phyloP scores from a whole-genome alignment of 352 stramenopile genomes.

The Globisporangium camurandrum region DNA sequence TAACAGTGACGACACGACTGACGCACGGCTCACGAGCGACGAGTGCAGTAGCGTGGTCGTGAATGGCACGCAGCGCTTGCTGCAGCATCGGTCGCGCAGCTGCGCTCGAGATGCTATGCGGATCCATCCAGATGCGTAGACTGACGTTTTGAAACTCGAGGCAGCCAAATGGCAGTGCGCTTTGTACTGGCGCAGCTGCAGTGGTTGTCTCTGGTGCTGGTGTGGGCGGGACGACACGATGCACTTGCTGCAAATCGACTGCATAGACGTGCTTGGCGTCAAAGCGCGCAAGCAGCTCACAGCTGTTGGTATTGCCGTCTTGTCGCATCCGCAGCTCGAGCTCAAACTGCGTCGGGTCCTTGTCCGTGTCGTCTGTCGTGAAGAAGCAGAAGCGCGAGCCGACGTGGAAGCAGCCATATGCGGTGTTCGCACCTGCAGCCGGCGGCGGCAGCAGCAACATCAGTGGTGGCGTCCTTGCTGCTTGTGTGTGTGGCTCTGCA shows the following conservation, averaged over 20 bases:
- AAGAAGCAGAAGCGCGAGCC: constrained; percentile 30
- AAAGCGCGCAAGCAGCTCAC: constrained; percentile 19
- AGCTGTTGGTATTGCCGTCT: too few species aligned
- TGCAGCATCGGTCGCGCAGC: constrained; percentile 10
- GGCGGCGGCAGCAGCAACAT: not conserved
- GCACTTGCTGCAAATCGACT: constrained; percentile 12
- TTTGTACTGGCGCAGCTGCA: not conserved
- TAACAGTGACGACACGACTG: not conserved
- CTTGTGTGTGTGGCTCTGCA: too few species aligned
- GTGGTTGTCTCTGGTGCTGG: not conserved
- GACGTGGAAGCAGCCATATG: constrained; percentile 30
- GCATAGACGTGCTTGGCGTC: constrained; percentile 17
- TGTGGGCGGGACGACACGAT: constrained; percentile 2
- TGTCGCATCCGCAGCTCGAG: constrained; percentile 16
- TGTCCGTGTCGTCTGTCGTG: constrained; percentile 1
- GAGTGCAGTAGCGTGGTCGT: too few species aligned
- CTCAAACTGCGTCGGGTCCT: constrained; percentile 28
- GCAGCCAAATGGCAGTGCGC: constrained; percentile 19
- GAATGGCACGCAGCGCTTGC: constrained; percentile 9
- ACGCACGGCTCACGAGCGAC: too few species aligned
- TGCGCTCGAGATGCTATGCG: not conserved
- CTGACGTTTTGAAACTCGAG: constrained; percentile 23
- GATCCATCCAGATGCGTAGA: constrained; percentile 33
- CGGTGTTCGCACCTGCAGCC: not conserved
- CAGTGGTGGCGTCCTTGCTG: not conserved